These are phyloP conservation scores for Pterulicium gracile DNA, from an alignment of 1,284 basidiomycete genomes.

Conservation along the genomic window DNA sequence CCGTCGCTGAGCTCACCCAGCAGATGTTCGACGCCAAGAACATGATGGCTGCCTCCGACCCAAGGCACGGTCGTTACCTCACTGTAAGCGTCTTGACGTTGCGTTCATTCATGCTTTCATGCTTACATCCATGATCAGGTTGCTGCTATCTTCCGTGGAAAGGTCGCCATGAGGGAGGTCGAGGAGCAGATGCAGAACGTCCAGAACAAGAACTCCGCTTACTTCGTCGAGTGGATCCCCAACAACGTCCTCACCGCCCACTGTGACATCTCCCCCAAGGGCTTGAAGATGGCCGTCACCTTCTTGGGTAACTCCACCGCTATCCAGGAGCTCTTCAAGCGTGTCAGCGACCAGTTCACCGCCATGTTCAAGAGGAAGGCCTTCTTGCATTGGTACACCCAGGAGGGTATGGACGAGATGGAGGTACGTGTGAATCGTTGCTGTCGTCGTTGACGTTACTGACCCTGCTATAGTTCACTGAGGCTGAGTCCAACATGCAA, in stretches of 20 bases:
- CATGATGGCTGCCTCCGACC: constrained; percentile 97
- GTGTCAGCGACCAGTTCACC: constrained; percentile 94
- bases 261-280: constrained; percentile 90
- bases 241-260: constrained; percentile 96
- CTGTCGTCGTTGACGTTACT: constrained; percentile 9
- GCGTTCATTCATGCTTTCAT: background rate
- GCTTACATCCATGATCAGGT: constrained; percentile 36
- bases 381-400: constrained; percentile 98
- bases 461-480: constrained; percentile 57
- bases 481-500: constrained; percentile 96
- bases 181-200: constrained; percentile 98
- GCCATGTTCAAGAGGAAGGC: constrained; percentile 99
- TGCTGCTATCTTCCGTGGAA: constrained; percentile 96
- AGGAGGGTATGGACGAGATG: constrained; percentile 99
- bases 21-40: constrained; percentile 99
- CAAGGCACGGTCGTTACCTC: constrained; percentile 89
- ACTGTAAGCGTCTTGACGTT: constrained; percentile 39
- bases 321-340: constrained; percentile 97
- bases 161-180: constrained; percentile 98
- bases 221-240: constrained; percentile 99
- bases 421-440: constrained; percentile 39
- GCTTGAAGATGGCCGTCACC: constrained; percentile 92
- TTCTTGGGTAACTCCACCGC: constrained; percentile 97
- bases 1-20: constrained; percentile 91
- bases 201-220: constrained; percentile 94